These are phyloP conservation scores for bread wheat (Triticum aestivum) DNA, from an alignment of 176 grass and related monocot genomes.

Conservation along the genomic window IWGSC_CS_RefSeq_v2.1 NC_057801.1:706102632-706103131, in stretches of 20 bases:
- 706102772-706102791: too few species aligned
- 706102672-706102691: too few species aligned
- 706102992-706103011: neutral
- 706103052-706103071: neutral
- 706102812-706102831: too few species aligned
- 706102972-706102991: neutral
- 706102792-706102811: too few species aligned
- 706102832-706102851: too few species aligned
- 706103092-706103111: neutral
- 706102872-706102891: conserved; percentile 41
- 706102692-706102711: too few species aligned
- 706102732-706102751: too few species aligned
- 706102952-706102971: neutral
- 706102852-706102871: conserved; percentile 37
- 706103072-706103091: neutral
- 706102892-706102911: conserved; percentile 39
- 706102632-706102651: too few species aligned
- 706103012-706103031: neutral
- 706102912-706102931: neutral
- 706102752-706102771: too few species aligned
- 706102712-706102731: too few species aligned
- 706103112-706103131: too few species aligned
- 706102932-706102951: neutral
- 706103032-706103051: neutral
- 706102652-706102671: too few species aligned